Evolutionary conservation across 2,329 filamentous ascomycete genomes (phyloP), one percentile per base, ranked within the genome.

Genomic region (Aspergillus novofumigatus): DNA sequence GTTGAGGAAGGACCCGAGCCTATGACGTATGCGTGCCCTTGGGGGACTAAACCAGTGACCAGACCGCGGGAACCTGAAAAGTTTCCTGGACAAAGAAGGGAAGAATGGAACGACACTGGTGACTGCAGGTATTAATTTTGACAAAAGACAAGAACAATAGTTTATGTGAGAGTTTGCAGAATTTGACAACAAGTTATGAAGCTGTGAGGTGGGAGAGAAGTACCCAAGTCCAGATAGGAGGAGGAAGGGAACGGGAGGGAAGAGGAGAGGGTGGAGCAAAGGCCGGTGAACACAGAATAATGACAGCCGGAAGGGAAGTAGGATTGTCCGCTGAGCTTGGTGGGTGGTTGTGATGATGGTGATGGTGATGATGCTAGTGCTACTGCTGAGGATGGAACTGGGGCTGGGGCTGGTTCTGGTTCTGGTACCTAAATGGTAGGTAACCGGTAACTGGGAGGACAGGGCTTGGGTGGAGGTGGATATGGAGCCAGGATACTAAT

Each of bases 11-110:
- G 59, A 54, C 59, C 55, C 32, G 32, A 58, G 57, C 57, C 55
- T 65, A 72, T 72, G 69, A 72, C 70, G 70, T 72, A 70, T 64
- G 29, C 51, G 47, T 57, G 64, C 60, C 63, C 57, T 62, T 64
- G 60, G 56, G 57, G 56, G 57, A 41, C 59, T 52, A 32, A 32
- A 32, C 11, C 29, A 35, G 14, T 55, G 45, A 50, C 57, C 41
- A 64, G 56, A 54, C 60, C 62, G 60, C 55, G 62, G 60, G 59
- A 57, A 59, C 54, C 52, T 45, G 42, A 45, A 47, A 53, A 50
- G 41, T 51, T 54, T 49, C 52, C 35, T 38, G 5, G 32, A 38
- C 32, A 14, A 5, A 38, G 14, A 35, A 17, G 32, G 32, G 32
- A 35, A 6, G 14, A 38, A 17, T 3, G 14, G 14, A 17, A 17